Base-by-base conservation (phyloP, 2,329 filamentous ascomycete genomes). In the Acrocalymma vagum region DNA sequence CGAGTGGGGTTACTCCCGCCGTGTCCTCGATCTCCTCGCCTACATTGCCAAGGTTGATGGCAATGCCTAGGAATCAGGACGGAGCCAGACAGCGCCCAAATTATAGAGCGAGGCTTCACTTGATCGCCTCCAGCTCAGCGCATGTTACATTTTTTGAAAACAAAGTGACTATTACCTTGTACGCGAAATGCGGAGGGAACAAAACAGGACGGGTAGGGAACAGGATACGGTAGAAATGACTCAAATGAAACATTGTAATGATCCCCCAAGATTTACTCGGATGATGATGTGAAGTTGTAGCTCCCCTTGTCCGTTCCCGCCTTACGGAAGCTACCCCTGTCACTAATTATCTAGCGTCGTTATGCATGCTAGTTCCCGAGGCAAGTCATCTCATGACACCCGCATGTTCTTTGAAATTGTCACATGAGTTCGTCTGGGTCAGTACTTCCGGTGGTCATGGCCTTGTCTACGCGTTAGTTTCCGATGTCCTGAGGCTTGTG, bases 1-100 rank as follows among this genome's bases (percentile, higher is more conserved):
- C 84, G 93, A 97, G 85, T 96, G 92, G 91, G 94, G 92, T 71
- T 97, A 99, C 88, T 95, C 89, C 76, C 92, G 92, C 81, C 94
- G 76, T 74, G 76, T 78, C 46, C 70, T 78, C 52, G 76, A 78
- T 65, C 75, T 78, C 47, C 52, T 78, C 42, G 67, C 67, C 51
- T 72, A 72, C 66, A 71, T 72, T 56, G 70, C 70, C 62, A 72
- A 72, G 67, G 61, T 71, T 44, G 70, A 72, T 48, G 68, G 69
- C 45, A 71, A 70, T 52, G 69, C 69, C 55, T 72, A 71, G 63
- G 59, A 69, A 61, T 67, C 58, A 67, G 64, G 61, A 67, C 62
- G 48, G 65, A 67, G 58, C 58, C 58, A 57, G 56, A 56, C 53
- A 35, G 58, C 45, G 51, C 59, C 64, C 42, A 67, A 62, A 58